Evolutionary conservation across 176 grass and related monocot genomes (phyloP).

Genomic region (Phyllostachys edulis): DNA sequence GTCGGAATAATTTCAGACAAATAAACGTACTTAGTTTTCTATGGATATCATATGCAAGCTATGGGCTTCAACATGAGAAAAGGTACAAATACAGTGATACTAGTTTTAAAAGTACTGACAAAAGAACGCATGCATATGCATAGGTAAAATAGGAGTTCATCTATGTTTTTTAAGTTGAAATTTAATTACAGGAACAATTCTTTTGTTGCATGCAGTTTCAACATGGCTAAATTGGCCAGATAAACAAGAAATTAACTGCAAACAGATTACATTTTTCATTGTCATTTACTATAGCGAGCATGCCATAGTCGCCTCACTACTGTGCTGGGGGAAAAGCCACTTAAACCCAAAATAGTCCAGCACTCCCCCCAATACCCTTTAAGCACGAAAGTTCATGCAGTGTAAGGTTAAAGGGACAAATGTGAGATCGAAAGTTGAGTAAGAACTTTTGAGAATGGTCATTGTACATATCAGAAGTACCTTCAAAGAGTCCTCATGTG

Average conservation of each 20-base stretch:
- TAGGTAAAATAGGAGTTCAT: background rate
- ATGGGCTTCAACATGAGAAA: conserved; percentile 6
- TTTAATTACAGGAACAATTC: background rate
- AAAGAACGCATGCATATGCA: background rate
- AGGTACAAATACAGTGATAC: background rate
- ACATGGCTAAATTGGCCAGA: background rate
- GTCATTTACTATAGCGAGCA: background rate
- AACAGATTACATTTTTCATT: background rate
- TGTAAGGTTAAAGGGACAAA: background rate
- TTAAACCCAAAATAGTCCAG: background rate
- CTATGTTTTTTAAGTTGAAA: background rate
- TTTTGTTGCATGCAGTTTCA: background rate
- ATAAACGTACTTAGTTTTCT: background rate
- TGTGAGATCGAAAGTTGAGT: background rate
- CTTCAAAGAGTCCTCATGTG: conserved; percentile 48
- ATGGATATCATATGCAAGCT: background rate
- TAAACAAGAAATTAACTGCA: background rate
- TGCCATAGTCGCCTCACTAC: background rate
- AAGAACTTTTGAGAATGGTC: conserved; percentile 4
- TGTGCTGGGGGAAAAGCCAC: background rate
- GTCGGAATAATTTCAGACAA: background rate
- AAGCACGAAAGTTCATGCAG: background rate
- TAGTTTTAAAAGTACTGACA: background rate
- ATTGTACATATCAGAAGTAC: conserved; percentile 34
- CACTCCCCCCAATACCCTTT: background rate